These are phyloP conservation scores for Aristolochia fimbriata DNA, from an alignment of 164 flowering plant genomes.

Conservation along the genomic window DNA sequence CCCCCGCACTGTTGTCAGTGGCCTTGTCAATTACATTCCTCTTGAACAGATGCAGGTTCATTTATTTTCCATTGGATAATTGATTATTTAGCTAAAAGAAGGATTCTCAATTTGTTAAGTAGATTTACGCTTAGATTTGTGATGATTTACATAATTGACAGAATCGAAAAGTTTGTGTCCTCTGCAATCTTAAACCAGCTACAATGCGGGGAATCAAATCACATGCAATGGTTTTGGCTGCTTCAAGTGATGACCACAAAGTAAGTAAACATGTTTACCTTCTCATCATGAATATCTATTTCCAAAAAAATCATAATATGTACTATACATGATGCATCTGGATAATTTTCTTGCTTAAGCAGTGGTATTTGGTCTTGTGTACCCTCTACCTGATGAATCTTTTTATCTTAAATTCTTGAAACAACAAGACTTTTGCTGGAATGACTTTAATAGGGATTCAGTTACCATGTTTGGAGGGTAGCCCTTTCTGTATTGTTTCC, in stretches of 20 bases:
- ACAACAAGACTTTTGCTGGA: too few relatives aligned
- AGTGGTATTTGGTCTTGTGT: neutral
- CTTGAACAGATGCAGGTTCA: slow-evolving; percentile 90
- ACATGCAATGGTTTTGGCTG: slow-evolving; percentile 94
- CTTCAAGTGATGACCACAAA: slow-evolving; percentile 59
- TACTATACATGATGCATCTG: neutral
- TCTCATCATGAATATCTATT: too few relatives aligned
- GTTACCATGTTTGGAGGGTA: too few relatives aligned
- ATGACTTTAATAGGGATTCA: too few relatives aligned
- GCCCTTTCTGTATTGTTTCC: too few relatives aligned
- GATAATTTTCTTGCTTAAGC: neutral
- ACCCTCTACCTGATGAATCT: neutral
- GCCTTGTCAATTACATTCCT: slow-evolving; percentile 87
- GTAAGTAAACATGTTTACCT: slow-evolving; percentile 24
- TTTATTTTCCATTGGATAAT: neutral
- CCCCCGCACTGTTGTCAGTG: slow-evolving; percentile 87
- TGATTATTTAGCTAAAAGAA: neutral
- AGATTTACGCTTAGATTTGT: neutral
- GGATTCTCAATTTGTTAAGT: neutral
- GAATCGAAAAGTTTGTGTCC: slow-evolving; percentile 92
- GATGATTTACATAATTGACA: slow-evolving; percentile 18
- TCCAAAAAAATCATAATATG: neutral
- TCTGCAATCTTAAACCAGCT: slow-evolving; percentile 94
- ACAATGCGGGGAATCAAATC: slow-evolving; percentile 90
- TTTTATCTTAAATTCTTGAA: too few relatives aligned